Percentiles rank a stretch among this genome's conserved stretches.
Conservation (phyloP, 805 yeast species). For the Tetrapisispora fleetii region DNA sequence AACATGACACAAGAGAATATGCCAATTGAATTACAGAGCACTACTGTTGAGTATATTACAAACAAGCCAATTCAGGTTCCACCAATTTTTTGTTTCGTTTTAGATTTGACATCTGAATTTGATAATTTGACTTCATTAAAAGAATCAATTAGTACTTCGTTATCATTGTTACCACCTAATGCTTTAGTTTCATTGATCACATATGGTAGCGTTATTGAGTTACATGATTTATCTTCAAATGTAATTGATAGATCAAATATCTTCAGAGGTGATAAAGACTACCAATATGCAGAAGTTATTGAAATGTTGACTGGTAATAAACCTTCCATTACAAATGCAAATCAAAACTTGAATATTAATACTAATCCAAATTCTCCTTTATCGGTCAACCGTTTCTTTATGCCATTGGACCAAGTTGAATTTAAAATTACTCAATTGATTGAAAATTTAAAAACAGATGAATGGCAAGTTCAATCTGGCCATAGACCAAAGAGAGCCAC, state of each 20-base stretch:
- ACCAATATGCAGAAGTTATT: conserved; percentile 40
- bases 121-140: conserved; percentile 76
- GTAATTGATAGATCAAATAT: conserved; percentile 62
- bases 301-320: conserved; percentile 51
- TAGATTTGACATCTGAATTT: conserved; percentile 80
- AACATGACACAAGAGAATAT: conserved; percentile 62
- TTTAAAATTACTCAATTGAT: conserved; percentile 67
- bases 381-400: conserved; percentile 48
- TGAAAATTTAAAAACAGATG: conserved; percentile 65
- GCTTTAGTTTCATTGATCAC: conserved; percentile 79
- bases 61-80: conserved; percentile 71
- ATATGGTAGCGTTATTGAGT: conserved; percentile 74
- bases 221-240: conserved; percentile 66
- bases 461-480: conserved; percentile 79
- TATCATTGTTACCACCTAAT: conserved; percentile 76
- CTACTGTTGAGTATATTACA: conserved; percentile 77
- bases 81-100: conserved; percentile 73
- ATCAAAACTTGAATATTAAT: conserved; percentile 4
- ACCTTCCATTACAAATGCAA: conserved; percentile 28
- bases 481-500: conserved; percentile 81
- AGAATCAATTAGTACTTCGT: conserved; percentile 62
- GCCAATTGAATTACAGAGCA: conserved; percentile 66
- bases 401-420: conserved; percentile 68
- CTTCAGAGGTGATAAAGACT: conserved; percentile 81
- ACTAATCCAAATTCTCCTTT: conserved; percentile 31